A percentile compares a stretch with the other conserved stretches of the same genome.
phyloP scores from a whole-genome alignment of 495 filamentous ascomycete genomes.

The Cercophora sp. region DNA sequence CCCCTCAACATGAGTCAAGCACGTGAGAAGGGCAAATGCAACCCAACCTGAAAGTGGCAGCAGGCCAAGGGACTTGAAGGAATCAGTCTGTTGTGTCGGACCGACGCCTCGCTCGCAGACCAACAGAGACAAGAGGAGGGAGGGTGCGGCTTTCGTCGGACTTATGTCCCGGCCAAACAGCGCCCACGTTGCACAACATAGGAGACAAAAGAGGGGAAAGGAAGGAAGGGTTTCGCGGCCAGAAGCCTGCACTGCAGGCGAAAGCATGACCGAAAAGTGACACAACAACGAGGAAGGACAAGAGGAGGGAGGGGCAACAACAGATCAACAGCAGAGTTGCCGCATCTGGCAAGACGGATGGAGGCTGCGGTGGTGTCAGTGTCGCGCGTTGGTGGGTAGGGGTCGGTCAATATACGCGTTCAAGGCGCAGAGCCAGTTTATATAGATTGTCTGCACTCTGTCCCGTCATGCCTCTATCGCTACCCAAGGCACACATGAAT shows the following conservation, averaged over 20 bases:
- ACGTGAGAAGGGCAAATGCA: slow-evolving; percentile 16
- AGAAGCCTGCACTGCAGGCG: too few relatives aligned
- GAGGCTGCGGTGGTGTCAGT: not conserved
- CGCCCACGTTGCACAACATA: too few relatives aligned
- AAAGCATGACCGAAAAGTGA: not conserved
- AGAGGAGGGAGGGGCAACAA: too few relatives aligned
- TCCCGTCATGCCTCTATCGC: slow-evolving; percentile 17
- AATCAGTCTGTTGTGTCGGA: too few relatives aligned
- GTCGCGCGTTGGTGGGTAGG: too few relatives aligned
- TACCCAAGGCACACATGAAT: slow-evolving; percentile 9
- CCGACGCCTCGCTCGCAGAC: too few relatives aligned
- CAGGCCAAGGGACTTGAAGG: not conserved
- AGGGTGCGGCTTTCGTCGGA: slow-evolving; percentile 1
- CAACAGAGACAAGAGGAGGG: not conserved
- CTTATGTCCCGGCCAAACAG: not conserved
- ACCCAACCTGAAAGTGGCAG: slow-evolving; percentile 5
- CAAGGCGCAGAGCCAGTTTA: slow-evolving; percentile 7
- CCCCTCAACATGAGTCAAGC: slow-evolving; percentile 15
- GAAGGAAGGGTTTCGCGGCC: too few relatives aligned
- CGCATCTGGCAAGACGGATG: slow-evolving; percentile 16
- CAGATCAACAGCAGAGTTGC: slow-evolving; percentile 10
- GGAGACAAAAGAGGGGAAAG: too few relatives aligned
- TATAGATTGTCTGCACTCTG: slow-evolving; percentile 17
- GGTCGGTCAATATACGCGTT: slow-evolving; percentile 13
- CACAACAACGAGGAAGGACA: not conserved